Evolutionary conservation across 2,329 filamentous ascomycete species (phyloP).

Genomic region (Nothophaeocryptopus gaeumannii): DNA sequence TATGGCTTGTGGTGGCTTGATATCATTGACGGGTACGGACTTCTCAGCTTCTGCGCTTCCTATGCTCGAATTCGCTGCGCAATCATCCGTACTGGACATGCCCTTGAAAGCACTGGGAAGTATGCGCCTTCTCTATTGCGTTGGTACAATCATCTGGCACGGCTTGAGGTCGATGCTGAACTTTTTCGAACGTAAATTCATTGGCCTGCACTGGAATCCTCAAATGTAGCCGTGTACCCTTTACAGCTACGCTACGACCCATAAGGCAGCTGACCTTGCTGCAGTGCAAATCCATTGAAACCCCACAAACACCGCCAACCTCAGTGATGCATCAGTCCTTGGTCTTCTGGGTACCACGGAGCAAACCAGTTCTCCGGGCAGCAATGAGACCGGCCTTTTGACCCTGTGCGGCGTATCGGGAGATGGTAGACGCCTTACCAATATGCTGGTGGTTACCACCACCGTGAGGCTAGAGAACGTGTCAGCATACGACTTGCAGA

Average conservation of each 20-base stretch:
- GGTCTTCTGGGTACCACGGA: constrained; percentile 99
- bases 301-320: constrained; percentile 32
- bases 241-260: constrained; percentile 28
- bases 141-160: too few relatives aligned
- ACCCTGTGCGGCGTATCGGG: constrained; percentile 93
- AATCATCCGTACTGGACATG: too few relatives aligned
- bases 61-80: too few relatives aligned
- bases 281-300: constrained; percentile 28
- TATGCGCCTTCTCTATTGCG: too few relatives aligned
- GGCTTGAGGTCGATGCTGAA: too few relatives aligned
- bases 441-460: constrained; percentile 99
- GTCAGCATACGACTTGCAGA: constrained; percentile 28
- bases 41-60: too few relatives aligned
- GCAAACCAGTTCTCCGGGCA: constrained; percentile 98
- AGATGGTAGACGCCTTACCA: constrained; percentile 99
- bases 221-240: constrained; percentile 22
- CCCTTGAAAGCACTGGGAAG: too few relatives aligned
- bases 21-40: too few relatives aligned
- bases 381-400: constrained; percentile 99
- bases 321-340: constrained; percentile 64
- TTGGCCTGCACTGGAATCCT: constrained; percentile 24
- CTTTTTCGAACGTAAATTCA: constrained; percentile 26
- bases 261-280: constrained; percentile 20
- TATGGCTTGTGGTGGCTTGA: too few relatives aligned
- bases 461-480: constrained; percentile 48